Base-by-base conservation (phyloP, 1,284 basidiomycete genomes). In the Kalmanozyma brasiliensis region DNA sequence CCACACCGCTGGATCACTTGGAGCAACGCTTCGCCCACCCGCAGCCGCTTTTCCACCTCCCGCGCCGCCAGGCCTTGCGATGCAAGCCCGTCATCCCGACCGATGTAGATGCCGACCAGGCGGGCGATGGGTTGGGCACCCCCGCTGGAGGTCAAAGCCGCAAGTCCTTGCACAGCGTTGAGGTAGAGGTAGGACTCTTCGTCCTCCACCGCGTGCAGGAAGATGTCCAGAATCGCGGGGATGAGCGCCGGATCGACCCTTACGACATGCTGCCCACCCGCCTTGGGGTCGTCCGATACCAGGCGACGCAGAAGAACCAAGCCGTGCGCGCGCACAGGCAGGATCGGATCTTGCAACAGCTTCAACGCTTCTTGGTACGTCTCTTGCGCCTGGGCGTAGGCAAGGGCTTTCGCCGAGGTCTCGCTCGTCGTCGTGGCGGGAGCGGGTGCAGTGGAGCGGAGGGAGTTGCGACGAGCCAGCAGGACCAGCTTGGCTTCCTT, bases 271-370 rank as follows among this genome's bases (percentile, higher is more conserved):
- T 53, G 52, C 4, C 64, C 64, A 19, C 56, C 59, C 8, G 30
- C 1, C 37, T 61, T 57, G n/a, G 49, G 22, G 35, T 70, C 52
- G 36, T 64, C 52, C 1, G 76, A 69, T 2, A 80, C 79, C 6
- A 82, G 65, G 10, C 76, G 57, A 10, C 63, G 57, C 11, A 82
- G 51, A 0, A 82, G 62, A n/a, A 76, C 63, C 13, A 82, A 55
- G 0, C 95, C 95, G 81, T 98, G 94, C 0, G 93, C 94, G 41
- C 94, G 89, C 17, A 98, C 92, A n/a, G 95, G 95, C 10, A 98
- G 85, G 37, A 95, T 89, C 0, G 92, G 90, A 82, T 98, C 95
- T 82, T 94, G 91, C 4, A 98, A 84, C 20, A 95, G 87, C 70
- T 89, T 90, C 13, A 98, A 84, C 1, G 94, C 93, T 67, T 91